A percentile compares a stretch with the other conserved stretches of the same genome.
These are phyloP conservation scores for Hypomontagnella monticulosa DNA, from an alignment of 495 filamentous ascomycete species.

Conservation along the genomic window DNA sequence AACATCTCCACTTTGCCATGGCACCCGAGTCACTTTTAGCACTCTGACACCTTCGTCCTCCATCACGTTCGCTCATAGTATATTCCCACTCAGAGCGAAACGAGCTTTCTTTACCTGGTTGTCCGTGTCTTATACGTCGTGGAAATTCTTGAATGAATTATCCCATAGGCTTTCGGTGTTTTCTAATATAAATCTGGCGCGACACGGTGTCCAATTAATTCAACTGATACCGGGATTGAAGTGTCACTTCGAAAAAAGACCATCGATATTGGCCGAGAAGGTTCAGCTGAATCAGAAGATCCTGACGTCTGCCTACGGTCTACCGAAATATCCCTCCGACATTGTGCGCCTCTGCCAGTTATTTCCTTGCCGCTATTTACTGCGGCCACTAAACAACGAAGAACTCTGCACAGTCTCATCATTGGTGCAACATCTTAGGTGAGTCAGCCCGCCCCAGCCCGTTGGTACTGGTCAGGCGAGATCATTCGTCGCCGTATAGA, in stretches of 20 bases:
- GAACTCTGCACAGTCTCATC: conserved; percentile 27
- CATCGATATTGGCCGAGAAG: conserved; percentile 9
- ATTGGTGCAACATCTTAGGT: conserved; percentile 37
- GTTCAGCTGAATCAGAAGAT: conserved; percentile 21
- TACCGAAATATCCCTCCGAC: conserved; percentile 38
- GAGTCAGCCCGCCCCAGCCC: conserved; percentile 45
- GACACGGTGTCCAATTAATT: conserved; percentile 37
- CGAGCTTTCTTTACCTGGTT: not conserved
- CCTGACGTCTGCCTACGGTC: conserved; percentile 7
- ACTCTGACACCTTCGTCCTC: not conserved
- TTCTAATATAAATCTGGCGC: conserved; percentile 25
- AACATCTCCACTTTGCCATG: too few relatives aligned
- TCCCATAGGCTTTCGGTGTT: conserved; percentile 1
- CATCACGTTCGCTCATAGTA: conserved; percentile 13
- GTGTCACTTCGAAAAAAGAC: conserved; percentile 23
- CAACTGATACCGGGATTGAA: conserved; percentile 16
- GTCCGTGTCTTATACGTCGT: conserved; percentile 6
- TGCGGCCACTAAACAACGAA: conserved; percentile 25
- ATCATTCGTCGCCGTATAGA: conserved; percentile 37
- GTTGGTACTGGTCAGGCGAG: conserved; percentile 23
- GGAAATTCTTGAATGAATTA: not conserved
- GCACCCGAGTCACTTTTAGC: not conserved
- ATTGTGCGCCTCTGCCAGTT: conserved; percentile 31
- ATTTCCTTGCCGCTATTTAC: conserved; percentile 33
- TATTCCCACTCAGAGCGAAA: conserved; percentile 2